Conservation (phyloP, 257 asterid species). For the Schizonepeta tenuifolia region DNA sequence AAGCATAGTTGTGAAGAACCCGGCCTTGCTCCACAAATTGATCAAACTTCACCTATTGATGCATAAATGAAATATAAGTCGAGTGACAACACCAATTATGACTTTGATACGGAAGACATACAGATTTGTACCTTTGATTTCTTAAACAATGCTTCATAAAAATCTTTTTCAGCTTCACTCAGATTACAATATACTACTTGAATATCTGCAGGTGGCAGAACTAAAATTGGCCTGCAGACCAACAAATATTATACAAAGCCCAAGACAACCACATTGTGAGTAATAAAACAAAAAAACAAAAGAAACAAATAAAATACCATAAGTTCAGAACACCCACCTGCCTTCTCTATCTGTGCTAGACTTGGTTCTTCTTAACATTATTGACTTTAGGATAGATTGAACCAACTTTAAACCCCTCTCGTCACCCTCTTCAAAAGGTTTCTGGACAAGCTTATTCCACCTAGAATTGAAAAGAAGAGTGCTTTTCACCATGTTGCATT, state of each 20-base stretch:
- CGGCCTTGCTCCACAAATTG: conserved; percentile 98
- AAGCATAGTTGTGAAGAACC: conserved; percentile 97
- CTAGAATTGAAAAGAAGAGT: conserved; percentile 42
- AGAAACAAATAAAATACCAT: conserved; percentile 14
- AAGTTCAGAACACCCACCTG: conserved; percentile 56
- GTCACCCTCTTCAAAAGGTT: conserved; percentile 97
- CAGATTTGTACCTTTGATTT: conserved; percentile 73
- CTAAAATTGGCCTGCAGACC: conserved; percentile 77
- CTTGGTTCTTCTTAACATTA: conserved; percentile 97
- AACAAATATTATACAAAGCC: conserved; percentile 16
- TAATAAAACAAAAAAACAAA: conserved; percentile 9
- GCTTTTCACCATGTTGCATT: conserved; percentile 27
- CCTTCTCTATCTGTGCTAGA: conserved; percentile 87
- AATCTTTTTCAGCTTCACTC: conserved; percentile 86
- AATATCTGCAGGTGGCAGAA: conserved; percentile 90
- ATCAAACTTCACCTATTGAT: conserved; percentile 79
- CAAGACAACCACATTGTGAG: conserved; percentile 32
- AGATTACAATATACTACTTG: conserved; percentile 86
- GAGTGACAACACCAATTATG: conserved; percentile 28
- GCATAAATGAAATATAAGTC: conserved; percentile 27
- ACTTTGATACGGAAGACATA: conserved; percentile 2
- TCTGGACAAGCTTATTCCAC: conserved; percentile 98
- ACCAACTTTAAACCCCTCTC: conserved; percentile 86
- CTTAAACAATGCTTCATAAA: conserved; percentile 89
- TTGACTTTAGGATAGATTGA: conserved; percentile 79